Evolutionary conservation across 345 rosid genomes (phyloP), one percentile per base, ranked within the genome.

Genomic region (Sisymbrium irio): DNA sequence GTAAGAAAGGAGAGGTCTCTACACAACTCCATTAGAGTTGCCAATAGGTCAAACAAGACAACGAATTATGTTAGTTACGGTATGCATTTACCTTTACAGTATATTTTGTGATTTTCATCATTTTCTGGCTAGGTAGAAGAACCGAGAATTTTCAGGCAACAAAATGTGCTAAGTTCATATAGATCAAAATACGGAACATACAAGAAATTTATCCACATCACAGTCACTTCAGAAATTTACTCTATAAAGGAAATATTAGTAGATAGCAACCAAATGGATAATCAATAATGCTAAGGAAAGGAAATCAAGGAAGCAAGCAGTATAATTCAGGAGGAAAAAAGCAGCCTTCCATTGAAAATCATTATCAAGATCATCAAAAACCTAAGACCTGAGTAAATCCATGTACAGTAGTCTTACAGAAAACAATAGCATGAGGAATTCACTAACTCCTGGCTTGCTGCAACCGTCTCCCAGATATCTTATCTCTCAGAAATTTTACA

Each of bases 401-500:
- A 25, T 67, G n/a, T 22, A 40, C 15, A 39, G 11, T 53, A 62
- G 28, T 62, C 18, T 11, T 41, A 30, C 55, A 40, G 8, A 41
- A 46, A 25, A 42, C 72, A 47, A 14, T 25, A 17, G 15, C 15
- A 25, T 37, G 60, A 13, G 3, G 19, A 59, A n/a, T n/a, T n/a
- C n/a, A n/a, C n/a, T n/a, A n/a, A n/a, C n/a, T n/a, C n/a, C 74
- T 75, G 58, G 17, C 51, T 53, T 75, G 51, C 9, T 59, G 46
- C 58, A 75, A 25, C 69, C 33, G 35, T 45, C 54, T 54, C 46
- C 45, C 5, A 1, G 37, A 63, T 44, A 51, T 25, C 6, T 39
- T 27, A 39, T 36, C 33, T 15, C 50, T 65, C 30, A 10, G 57
- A 35, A 22, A 67, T 30, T 59, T 30, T 13, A 17, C 40, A 74